Base-by-base conservation (phyloP, 495 filamentous ascomycete species). In the Podospora bellae-mahoneyi region DNA sequence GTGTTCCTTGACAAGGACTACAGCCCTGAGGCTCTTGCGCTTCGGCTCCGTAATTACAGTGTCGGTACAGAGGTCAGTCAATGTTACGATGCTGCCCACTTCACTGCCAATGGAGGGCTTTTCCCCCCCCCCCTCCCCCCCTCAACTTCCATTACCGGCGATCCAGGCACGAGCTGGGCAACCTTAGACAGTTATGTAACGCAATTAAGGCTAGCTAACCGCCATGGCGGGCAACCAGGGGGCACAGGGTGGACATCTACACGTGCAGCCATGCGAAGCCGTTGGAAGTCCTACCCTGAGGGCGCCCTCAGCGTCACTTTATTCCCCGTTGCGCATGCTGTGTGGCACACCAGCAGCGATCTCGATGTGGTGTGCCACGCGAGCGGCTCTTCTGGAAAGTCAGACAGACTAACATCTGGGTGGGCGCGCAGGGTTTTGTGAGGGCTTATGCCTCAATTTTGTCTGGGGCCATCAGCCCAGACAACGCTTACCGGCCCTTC, bases 1-100 rank as follows among this genome's bases (percentile, higher is more conserved):
- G 86, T 90, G 18, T 91, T 90, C 67, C 76, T 79, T 2, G 83
- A 86, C 26, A 70, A 80, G 62, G 88, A 91, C 66, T 85, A 84
- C 64, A 80, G 77, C 13, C 87, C 87, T 0, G 84, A 84, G 57
- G 78, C 80, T 0, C 58, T 87, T 15, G 86, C 84, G 20, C 13
- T 78, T 32, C 76, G 84, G 54, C 87, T 80, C 67, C 74, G 72
- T 39, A 72, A 83, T 32, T 88, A 86, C 71, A 74, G 72, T 72
- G 71, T 76, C 60, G 79, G 77, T 5, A 72, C 79, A 23, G 79
- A 83, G 71, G 82, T 85, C 64, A 76, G 77, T 76, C 27, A 39
- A 26, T 18, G 2, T 13, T 48, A 16, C 9, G 7, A 2, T 48
- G 2, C 9, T 48, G 39, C 39, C 13, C 9, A 48, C 5, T 48